phyloP scores from a whole-genome alignment of 768 basidiomycete species.

The Pisolithus orientalis region DNA sequence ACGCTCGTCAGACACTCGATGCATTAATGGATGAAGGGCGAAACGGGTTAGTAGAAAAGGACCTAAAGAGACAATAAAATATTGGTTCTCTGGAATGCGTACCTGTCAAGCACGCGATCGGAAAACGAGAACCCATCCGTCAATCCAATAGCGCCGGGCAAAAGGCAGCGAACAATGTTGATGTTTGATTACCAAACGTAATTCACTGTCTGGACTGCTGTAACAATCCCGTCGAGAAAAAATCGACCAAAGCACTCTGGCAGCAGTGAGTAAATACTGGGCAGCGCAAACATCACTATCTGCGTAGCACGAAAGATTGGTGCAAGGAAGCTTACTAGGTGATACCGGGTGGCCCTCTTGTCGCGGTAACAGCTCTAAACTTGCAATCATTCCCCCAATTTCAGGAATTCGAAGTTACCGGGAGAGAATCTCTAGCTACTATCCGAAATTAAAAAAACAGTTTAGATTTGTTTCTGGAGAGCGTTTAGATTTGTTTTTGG shows the following conservation, averaged over 20 bases:
- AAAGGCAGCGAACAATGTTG: slow-evolving; percentile 45
- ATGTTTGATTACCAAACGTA: slow-evolving; percentile 45
- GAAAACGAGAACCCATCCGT: slow-evolving; percentile 70
- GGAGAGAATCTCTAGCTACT: no score
- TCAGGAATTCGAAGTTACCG: no score
- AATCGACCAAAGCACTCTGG: slow-evolving; percentile 51
- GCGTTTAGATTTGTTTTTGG: no score
- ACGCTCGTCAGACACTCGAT: slow-evolving; percentile 55
- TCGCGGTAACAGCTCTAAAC: slow-evolving; percentile 16
- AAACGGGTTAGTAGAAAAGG: background rate
- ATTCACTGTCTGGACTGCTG: slow-evolving; percentile 21
- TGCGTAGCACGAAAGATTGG: background rate
- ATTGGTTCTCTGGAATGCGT: slow-evolving; percentile 8
- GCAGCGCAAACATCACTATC: background rate
- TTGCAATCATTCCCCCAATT: slow-evolving; percentile 40
- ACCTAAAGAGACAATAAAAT: background rate
- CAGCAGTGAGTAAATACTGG: slow-evolving; percentile 55
- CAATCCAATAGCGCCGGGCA: slow-evolving; percentile 62
- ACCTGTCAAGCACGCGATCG: slow-evolving; percentile 73
- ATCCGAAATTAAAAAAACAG: no score
- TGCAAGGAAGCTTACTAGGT: slow-evolving; percentile 18
- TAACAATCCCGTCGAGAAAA: slow-evolving; percentile 52
- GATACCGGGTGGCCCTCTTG: slow-evolving; percentile 19
- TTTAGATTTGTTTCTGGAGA: no score
- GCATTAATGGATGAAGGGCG: slow-evolving; percentile 36